Base-by-base conservation (phyloP, 78 protist species). In the Polysphondylium violaceum region DNA sequence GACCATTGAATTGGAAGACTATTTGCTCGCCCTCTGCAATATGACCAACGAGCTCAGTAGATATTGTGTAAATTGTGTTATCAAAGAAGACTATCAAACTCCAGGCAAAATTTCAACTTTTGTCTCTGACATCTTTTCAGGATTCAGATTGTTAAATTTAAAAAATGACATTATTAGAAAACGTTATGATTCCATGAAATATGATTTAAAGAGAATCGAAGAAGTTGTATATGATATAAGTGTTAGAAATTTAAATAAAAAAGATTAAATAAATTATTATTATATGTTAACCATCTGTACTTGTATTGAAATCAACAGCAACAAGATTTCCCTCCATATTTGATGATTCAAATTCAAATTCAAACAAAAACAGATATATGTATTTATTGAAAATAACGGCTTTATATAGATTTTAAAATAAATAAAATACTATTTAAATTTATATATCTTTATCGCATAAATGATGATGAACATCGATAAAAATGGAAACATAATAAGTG, bases 221-320 rank as follows among this genome's bases (percentile, higher is more conserved):
- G 96, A 92, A 40, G 95, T 93, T 8, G 93, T 95, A 11, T 95
- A 95, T 55, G 97, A 95, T 69, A 73, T 95, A 7, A 72, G 76
- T 29, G 88, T 95, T 35, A 72, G 97, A 33, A 87, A 90, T 3
- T 76, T 87, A 36, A 61, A 56, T 4, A 8, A 68, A 43, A 25
- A 43, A 68, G 25, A 25, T 8, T 47, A 68, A 41, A 68, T 68
- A 68, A 41, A 36, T 1, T 31, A 61, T n/a, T 16, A 16, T 33
- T 31, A 7, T 31, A 31, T 61, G n/a, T n/a, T n/a, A n/a, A n/a
- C n/a, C n/a, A n/a, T n/a, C n/a, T n/a, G n/a, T n/a, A n/a, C n/a
- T n/a, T n/a, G n/a, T n/a, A n/a, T n/a, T n/a, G n/a, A n/a, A n/a
- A n/a, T n/a, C n/a, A n/a, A n/a, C n/a, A n/a, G n/a, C n/a, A n/a